Evolutionary conservation across 2,329 filamentous ascomycete species (phyloP), one percentile per base, ranked within the genome.

Genomic region (Didymella segeticola): DNA sequence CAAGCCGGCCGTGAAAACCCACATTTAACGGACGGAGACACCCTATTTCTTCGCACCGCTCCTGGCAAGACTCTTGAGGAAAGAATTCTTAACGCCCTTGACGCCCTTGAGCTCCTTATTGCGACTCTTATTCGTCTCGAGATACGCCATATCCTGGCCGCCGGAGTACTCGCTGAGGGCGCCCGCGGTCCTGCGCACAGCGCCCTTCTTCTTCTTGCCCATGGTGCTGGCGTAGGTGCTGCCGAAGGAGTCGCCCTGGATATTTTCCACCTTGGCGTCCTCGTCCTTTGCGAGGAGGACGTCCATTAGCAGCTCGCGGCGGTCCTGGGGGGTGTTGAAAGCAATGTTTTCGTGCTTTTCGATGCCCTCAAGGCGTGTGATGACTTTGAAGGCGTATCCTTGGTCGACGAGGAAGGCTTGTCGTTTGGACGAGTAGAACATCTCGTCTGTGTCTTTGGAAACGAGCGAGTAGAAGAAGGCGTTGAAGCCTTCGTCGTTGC

Each of bases 391-490:
- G 0, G 95, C 93, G 72, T 99, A 99, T 9, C 95, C 95, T 76
- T 99, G 95, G 63, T 99, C 95, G 19, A 99, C 93, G 1, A 99
- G 82, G 79, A 99, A 99, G 1, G 95, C 93, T 75, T 99, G 95
- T 9, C 95, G 86, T 76, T 97, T 98, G 4, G 92, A 93, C 0
- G 93, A 97, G 75, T 96, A 99, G 72, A 88, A 95, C 93, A 99
- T 98, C 74, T 99, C 95, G 57, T 93, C 89, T 0, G 95, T 99
- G 71, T 99, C 95, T 74, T 98, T 98, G 5, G 91, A 96, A 3
- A 99, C 95, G 1, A 99, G 83, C 0, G 91, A 96, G 78, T 99
- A 99, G 80, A 99, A 99, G 76, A 98, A 99, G 0, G 95, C 95
- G 71, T 99, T 99, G 76, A 99, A 99, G 7, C 95, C 95, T 74